Evolutionary conservation across 1,284 basidiomycete species (phyloP), one percentile per base, ranked within the genome.

Genomic region (Boletus hoseneyae): DNA sequence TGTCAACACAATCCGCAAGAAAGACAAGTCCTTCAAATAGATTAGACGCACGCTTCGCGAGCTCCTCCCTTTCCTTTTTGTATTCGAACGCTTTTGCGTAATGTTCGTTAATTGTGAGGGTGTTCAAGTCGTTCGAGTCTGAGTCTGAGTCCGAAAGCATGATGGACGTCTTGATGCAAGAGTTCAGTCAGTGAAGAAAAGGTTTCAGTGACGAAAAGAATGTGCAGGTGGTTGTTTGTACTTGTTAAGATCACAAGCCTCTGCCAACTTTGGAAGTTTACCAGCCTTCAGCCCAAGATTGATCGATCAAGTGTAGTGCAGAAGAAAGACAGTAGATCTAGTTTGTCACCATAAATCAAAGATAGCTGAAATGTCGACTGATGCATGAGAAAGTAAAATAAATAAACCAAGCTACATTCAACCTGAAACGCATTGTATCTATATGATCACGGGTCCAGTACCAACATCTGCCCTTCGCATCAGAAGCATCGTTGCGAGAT

Each of bases 31-130:
- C 10, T 27, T n/a, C 15, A 4, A 36, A 44, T 30, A 23, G 4
- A 25, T 19, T 29, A 12, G 38, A 76, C 85, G 55, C 56, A 92
- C 90, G 69, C 68, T 85, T 87, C 43, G 79, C 76, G 30, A 93
- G 77, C 66, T 93, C 91, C 64, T 93, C 90, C 32, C 87, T 76
- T 62, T 92, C 87, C 62, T 93, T 93, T 59, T 80, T 81, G 62
- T 83, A 79, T 54, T 87, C 80, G 59, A 87, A 93, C 1, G 88
- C 89, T 56, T 89, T 90, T 11, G 89, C 90, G 56, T 82, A 93
- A 52, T 88, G 84, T 55, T 90, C 80, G 64, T 93, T 93, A 55
- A 93, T 80, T 0, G 83, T 88, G 39, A 92, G 65, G 45, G 77
- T 74, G 50, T 82, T 71, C 19, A 72, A 51, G 30, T 69, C 68